Conservation (phyloP, 2,329 filamentous ascomycete genomes). For the Chrysosporium keratinophilum region DNA sequence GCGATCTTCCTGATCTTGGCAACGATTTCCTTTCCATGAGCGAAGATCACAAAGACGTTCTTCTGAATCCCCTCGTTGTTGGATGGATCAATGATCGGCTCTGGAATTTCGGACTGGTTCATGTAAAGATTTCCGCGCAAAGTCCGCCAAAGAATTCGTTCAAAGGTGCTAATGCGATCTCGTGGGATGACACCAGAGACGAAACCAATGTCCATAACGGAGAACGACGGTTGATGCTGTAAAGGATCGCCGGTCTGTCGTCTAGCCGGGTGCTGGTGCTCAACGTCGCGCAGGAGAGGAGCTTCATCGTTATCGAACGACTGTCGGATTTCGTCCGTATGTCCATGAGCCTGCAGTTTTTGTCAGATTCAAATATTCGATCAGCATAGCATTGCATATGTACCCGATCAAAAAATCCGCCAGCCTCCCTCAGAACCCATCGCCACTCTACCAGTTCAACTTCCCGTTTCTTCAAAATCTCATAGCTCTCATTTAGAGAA, state of each 20-base stretch:
- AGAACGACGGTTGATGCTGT: constrained; percentile 70
- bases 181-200: constrained; percentile 91
- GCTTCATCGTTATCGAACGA: constrained; percentile 83
- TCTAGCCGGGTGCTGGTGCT: constrained; percentile 57
- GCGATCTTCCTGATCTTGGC: constrained; percentile 99
- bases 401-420: constrained; percentile 85
- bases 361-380: not conserved
- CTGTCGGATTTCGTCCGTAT: constrained; percentile 89
- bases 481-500: constrained; percentile 94
- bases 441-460: constrained; percentile 96
- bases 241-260: constrained; percentile 50
- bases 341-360: constrained; percentile 62
- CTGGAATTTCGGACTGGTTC: constrained; percentile 98
- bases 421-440: constrained; percentile 92
- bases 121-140: constrained; percentile 97
- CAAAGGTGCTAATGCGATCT: constrained; percentile 87
- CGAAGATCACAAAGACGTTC: constrained; percentile 99
- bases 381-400: constrained; percentile 11
- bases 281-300: constrained; percentile 82
- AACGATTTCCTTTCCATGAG: constrained; percentile 94
- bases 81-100: constrained; percentile 79
- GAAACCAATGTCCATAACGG: constrained; percentile 97
- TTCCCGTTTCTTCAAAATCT: constrained; percentile 94
- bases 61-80: constrained; percentile 89
- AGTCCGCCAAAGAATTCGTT: constrained; percentile 94